A percentile compares a stretch with the other conserved stretches of the same genome.
These are phyloP conservation scores for Cercospora sp. DNA, from an alignment of 2,329 filamentous ascomycete genomes.

Conservation along the genomic window DNA sequence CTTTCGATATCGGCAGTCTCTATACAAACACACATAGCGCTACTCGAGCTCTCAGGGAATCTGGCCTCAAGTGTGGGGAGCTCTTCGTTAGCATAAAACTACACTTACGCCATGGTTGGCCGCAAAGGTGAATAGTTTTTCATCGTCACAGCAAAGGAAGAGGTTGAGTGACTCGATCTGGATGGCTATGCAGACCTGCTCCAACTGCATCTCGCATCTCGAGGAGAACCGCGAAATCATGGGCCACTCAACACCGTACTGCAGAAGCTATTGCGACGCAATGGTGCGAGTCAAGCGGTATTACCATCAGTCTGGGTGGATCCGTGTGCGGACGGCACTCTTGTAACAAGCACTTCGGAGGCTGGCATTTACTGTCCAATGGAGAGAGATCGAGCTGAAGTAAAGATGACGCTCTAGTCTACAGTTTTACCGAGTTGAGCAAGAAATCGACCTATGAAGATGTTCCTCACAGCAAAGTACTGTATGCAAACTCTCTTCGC, in stretches of 20 bases:
- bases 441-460: background rate
- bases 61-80: background rate
- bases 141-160: too few relatives aligned
- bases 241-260: background rate
- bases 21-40: background rate
- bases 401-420: background rate
- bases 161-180: too few relatives aligned
- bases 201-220: too few relatives aligned
- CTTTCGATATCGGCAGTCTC: too few relatives aligned
- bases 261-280: background rate
- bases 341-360: background rate
- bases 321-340: background rate
- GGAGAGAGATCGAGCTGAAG: background rate
- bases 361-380: background rate
- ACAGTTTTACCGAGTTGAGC: background rate
- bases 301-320: background rate
- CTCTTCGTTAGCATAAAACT: too few relatives aligned
- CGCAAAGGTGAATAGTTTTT: too few relatives aligned
- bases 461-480: background rate
- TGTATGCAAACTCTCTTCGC: background rate
- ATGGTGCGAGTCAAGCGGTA: background rate
- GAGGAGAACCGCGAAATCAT: too few relatives aligned
- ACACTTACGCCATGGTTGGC: too few relatives aligned
- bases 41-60: background rate
- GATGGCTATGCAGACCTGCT: too few relatives aligned